Percentiles rank a stretch among this genome's conserved stretches.
Conservation (phyloP, 2,329 filamentous ascomycete species). For the Botrytis fragariae region DNA sequence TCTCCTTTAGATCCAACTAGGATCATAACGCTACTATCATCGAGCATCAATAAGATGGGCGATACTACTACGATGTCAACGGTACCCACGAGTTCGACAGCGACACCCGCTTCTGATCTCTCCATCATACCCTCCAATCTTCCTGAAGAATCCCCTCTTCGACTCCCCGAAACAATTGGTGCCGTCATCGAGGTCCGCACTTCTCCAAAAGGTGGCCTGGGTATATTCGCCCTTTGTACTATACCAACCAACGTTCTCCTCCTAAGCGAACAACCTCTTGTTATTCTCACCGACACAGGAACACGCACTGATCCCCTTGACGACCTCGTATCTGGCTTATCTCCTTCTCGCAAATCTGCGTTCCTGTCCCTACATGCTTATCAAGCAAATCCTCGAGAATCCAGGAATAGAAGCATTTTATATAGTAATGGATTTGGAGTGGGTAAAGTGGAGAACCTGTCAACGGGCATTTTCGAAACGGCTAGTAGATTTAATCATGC, state of each 20-base stretch:
- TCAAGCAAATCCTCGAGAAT: conserved; percentile 23
- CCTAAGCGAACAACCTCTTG: conserved; percentile 29
- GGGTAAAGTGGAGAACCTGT: conserved; percentile 16
- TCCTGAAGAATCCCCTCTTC: conserved; percentile 19
- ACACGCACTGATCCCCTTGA: conserved; percentile 26
- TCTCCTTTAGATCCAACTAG: conserved; percentile 17
- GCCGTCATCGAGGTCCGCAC: conserved; percentile 26
- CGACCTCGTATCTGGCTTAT: conserved; percentile 23
- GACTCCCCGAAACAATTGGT: conserved; percentile 30
- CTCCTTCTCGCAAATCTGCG: conserved; percentile 18
- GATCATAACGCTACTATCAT: background rate
- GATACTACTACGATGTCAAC: background rate
- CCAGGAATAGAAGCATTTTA: conserved; percentile 26
- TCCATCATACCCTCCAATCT: conserved; percentile 7
- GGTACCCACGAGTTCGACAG: background rate
- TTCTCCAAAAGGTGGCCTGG: conserved; percentile 27
- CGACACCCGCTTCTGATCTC: background rate
- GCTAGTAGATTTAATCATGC: conserved; percentile 26
- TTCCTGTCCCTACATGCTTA: conserved; percentile 27
- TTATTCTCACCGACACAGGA: conserved; percentile 27
- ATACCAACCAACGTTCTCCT: conserved; percentile 28
- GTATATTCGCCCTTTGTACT: conserved; percentile 29
- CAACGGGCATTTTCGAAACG: conserved; percentile 31
- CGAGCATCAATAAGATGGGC: background rate
- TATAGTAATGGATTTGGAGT: conserved; percentile 32